Conservation (phyloP, 2,329 filamentous ascomycete genomes). For the Colletotrichum coccodes region DNA sequence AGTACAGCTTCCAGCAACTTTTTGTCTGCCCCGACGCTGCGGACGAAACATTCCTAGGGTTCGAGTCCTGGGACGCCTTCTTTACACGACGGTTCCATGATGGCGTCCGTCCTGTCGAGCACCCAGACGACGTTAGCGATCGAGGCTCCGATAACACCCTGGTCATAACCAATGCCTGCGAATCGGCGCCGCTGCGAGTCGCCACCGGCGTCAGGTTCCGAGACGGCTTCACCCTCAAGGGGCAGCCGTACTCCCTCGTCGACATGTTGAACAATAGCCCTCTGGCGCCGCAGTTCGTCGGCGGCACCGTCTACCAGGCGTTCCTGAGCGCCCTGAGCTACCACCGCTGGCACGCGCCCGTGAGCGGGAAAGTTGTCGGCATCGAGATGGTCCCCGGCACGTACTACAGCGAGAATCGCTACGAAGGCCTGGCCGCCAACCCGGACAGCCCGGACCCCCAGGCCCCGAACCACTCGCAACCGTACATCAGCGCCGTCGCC, state of each 20-base stretch:
- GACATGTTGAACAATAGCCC: slow-evolving; percentile 72
- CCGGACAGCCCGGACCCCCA: slow-evolving; percentile 32
- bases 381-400: slow-evolving; percentile 70
- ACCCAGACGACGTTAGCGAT: slow-evolving; percentile 55
- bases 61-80: slow-evolving; percentile 75
- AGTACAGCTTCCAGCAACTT: slow-evolving; percentile 65
- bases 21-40: slow-evolving; percentile 66
- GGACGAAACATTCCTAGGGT: slow-evolving; percentile 63
- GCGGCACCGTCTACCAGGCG: slow-evolving; percentile 76
- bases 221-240: slow-evolving; percentile 76
- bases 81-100: slow-evolving; percentile 70
- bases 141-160: not conserved
- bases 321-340: slow-evolving; percentile 76
- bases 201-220: slow-evolving; percentile 60
- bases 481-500: slow-evolving; percentile 74
- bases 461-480: slow-evolving; percentile 58
- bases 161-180: slow-evolving; percentile 72
- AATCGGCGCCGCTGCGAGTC: slow-evolving; percentile 68
- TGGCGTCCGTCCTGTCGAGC: slow-evolving; percentile 65
- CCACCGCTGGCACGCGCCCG: slow-evolving; percentile 78
- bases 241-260: slow-evolving; percentile 72
- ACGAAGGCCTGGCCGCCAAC: slow-evolving; percentile 39
- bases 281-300: slow-evolving; percentile 63
- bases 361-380: slow-evolving; percentile 68
- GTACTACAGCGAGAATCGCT: slow-evolving; percentile 71